Evolutionary conservation across 1,139 yeast genomes (phyloP).

Genomic region (Trichomonascaceae sp.): DNA sequence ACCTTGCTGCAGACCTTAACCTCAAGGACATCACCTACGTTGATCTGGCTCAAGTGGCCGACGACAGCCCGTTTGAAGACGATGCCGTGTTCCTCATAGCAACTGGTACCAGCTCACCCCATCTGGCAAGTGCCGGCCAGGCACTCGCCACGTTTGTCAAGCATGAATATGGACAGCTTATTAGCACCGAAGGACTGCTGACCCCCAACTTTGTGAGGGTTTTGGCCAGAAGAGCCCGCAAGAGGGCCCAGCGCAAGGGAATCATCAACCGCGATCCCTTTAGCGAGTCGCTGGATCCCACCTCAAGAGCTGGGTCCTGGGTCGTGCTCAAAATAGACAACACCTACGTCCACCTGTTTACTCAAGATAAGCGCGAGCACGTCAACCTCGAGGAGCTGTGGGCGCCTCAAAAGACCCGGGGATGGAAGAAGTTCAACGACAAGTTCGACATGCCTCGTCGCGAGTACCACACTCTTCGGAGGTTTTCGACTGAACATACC

Average conservation of each 20-base stretch:
- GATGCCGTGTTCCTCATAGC: conserved; percentile 44
- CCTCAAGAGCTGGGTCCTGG: conserved; percentile 37
- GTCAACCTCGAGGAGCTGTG: conserved; percentile 62
- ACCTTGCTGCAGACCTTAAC: too few species aligned
- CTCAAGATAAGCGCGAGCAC: conserved; percentile 51
- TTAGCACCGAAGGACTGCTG: conserved; percentile 59
- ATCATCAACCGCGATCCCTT: conserved; percentile 4
- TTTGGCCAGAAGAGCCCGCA: conserved; percentile 48
- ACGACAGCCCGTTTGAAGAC: too few species aligned
- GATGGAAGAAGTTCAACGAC: neutral
- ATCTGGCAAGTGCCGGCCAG: conserved; percentile 56
- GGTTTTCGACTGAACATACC: too few species aligned
- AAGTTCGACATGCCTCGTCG: neutral
- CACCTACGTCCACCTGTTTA: conserved; percentile 57
- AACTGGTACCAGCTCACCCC: conserved; percentile 72
- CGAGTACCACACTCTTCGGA: neutral
- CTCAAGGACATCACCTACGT: too few species aligned
- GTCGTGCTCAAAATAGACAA: conserved; percentile 54
- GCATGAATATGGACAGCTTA: conserved; percentile 29
- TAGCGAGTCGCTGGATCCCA: conserved; percentile 5
- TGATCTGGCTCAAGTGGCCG: too few species aligned
- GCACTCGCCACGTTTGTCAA: conserved; percentile 41
- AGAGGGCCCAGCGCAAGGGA: conserved; percentile 35
- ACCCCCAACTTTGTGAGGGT: conserved; percentile 46
- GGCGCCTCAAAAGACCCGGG: conserved; percentile 12